Conservation (phyloP, 2,329 filamentous ascomycete species). For the Parasarocladium wereldwijsianum region DNA sequence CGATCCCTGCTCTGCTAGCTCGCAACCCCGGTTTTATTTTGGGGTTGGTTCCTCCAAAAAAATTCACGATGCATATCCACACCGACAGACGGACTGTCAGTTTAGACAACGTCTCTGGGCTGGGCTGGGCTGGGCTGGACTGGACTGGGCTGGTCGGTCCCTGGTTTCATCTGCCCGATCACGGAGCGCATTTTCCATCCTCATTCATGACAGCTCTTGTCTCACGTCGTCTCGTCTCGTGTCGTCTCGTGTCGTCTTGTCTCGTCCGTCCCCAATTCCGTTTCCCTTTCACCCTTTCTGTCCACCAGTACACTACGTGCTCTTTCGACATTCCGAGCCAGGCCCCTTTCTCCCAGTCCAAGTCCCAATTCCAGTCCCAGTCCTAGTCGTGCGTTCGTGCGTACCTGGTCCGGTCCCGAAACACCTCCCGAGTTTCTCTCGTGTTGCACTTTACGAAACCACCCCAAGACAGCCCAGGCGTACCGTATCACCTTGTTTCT, state of each 20-base stretch:
- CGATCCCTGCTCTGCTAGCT: no score
- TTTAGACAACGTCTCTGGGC: not conserved
- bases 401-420: not conserved
- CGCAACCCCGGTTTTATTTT: no score
- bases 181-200: not conserved
- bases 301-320: no score
- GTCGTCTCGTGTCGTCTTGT: no score
- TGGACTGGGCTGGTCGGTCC: not conserved
- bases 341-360: not conserved
- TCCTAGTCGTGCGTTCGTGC: not conserved
- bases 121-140: not conserved
- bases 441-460: slow-evolving; percentile 3
- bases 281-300: no score
- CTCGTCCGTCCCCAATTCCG: not conserved
- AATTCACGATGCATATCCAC: no score
- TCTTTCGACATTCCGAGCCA: slow-evolving; percentile 1
- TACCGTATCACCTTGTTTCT: no score
- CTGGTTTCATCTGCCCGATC: not conserved
- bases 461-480: no score
- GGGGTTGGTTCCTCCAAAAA: no score
- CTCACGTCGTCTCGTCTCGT: not conserved
- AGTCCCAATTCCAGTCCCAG: slow-evolving; percentile 1
- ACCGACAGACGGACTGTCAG: no score
- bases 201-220: not conserved
- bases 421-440: slow-evolving; percentile 1